phyloP scores from a whole-genome alignment of 2,329 filamentous ascomycete species.

The Diaporthe sp. region DNA sequence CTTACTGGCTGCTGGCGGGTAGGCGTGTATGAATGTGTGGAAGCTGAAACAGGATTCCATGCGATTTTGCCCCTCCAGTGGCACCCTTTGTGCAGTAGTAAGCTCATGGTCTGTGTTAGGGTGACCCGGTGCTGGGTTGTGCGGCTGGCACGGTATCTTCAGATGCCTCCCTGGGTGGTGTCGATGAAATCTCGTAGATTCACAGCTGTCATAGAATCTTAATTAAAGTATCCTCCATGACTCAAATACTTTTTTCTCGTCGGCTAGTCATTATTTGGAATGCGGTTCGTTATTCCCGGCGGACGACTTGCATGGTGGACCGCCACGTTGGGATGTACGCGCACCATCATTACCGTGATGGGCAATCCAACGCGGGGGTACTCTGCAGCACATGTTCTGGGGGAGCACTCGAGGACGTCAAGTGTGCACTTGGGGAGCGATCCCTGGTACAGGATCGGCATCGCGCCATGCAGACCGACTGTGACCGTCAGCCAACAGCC shows the following conservation, averaged over 20 bases:
- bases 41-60: constrained; percentile 20
- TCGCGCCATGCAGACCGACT: constrained; percentile 9
- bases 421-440: background rate
- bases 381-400: constrained; percentile 2
- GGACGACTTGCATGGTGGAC: background rate
- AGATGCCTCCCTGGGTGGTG: background rate
- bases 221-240: constrained; percentile 13
- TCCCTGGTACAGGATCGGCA: constrained; percentile 8
- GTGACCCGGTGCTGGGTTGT: background rate
- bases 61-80: background rate
- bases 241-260: background rate
- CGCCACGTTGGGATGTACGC: constrained; percentile 10
- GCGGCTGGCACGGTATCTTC: constrained; percentile 14
- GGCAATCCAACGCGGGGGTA: constrained; percentile 15
- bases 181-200: background rate
- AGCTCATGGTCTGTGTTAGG: constrained; percentile 13
- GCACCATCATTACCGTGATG: constrained; percentile 16
- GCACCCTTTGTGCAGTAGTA: constrained; percentile 7
- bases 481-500: background rate
- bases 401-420: constrained; percentile 4
- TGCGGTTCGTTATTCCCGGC: constrained; percentile 13
- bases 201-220: background rate
- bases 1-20: background rate
- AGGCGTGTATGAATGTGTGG: background rate
- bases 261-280: constrained; percentile 5